Evolutionary conservation across 1,284 basidiomycete genomes (phyloP).

Genomic region (Rhodotorula mucilaginosa): DNA sequence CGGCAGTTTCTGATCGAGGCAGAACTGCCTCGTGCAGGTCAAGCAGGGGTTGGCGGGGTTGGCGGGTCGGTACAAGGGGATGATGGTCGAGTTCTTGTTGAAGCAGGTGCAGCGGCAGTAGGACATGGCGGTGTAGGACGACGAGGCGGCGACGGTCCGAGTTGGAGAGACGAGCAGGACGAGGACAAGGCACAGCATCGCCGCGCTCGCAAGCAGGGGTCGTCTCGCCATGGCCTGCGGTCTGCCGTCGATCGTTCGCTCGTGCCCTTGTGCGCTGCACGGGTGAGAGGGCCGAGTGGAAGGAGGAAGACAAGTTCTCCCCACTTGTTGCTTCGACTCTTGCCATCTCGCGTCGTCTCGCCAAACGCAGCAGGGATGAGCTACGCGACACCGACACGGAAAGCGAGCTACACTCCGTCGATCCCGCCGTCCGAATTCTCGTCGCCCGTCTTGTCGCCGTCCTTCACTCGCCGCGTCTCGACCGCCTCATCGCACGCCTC

Average conservation of each 20-base stretch:
- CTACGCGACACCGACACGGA: conserved; percentile 6
- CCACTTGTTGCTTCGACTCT: background rate
- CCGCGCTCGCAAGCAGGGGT: background rate
- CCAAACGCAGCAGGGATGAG: conserved; percentile 1
- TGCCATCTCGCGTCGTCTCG: background rate
- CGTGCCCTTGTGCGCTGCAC: no score
- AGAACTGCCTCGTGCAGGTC: conserved; percentile 85
- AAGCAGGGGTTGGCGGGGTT: conserved; percentile 84
- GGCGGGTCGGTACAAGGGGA: conserved; percentile 74
- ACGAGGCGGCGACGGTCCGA: conserved; percentile 4
- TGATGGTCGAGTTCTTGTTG: conserved; percentile 71
- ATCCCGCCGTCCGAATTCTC: background rate
- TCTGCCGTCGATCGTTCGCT: background rate
- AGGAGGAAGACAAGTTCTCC: no score
- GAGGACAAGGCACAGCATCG: background rate
- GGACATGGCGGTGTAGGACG: conserved; percentile 20
- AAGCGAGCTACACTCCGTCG: conserved; percentile 9
- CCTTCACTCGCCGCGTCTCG: conserved; percentile 18
- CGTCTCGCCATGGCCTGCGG: background rate
- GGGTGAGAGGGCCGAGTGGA: no score
- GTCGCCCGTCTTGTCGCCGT: conserved; percentile 9
- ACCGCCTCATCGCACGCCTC: conserved; percentile 10
- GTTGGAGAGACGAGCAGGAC: background rate
- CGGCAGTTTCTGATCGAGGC: conserved; percentile 81
- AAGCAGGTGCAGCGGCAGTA: conserved; percentile 71